Percentiles rank a stretch among this genome's conserved stretches.
phyloP scores from a whole-genome alignment of 139 green algal species.

The Tetradesmus obliquus region DNA sequence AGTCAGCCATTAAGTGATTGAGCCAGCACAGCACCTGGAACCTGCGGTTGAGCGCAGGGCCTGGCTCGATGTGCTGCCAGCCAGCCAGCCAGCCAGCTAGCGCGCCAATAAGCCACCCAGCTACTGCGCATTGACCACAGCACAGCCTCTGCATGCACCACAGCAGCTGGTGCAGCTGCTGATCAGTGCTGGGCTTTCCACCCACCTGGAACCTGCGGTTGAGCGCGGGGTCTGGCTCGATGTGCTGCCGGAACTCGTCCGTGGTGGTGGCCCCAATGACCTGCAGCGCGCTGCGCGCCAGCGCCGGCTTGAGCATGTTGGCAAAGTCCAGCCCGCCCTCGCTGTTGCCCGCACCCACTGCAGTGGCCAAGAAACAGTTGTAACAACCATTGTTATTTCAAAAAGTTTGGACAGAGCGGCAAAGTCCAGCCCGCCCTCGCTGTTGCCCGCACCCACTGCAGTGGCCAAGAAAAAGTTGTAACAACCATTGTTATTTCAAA shows the following conservation, averaged over 20 bases:
- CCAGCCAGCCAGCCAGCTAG: not conserved
- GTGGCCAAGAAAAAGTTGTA: not conserved
- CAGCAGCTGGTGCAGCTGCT: no score
- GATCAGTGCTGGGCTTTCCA: not conserved
- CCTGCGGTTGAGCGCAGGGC: no score
- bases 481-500: no score
- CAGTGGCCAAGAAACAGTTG: not conserved
- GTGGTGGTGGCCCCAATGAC: slow-evolving; percentile 91
- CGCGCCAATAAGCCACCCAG: not conserved
- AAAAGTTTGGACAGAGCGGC: slow-evolving; percentile 39
- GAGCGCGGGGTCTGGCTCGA: slow-evolving; percentile 91
- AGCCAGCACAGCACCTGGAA: no score
- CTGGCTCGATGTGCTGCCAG: no score
- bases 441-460: slow-evolving; percentile 67
- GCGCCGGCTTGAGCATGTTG: slow-evolving; percentile 90
- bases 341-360: slow-evolving; percentile 67
- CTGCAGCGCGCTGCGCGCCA: slow-evolving; percentile 79
- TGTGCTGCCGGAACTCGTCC: slow-evolving; percentile 90
- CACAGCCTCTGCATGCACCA: no score
- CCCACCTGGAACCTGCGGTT: slow-evolving; percentile 84
- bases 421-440: slow-evolving; percentile 77
- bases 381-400: no score
- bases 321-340: slow-evolving; percentile 79
- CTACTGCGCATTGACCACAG: not conserved
- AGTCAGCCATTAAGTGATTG: no score